Evolutionary conservation across 2,329 filamentous ascomycete genomes (phyloP).

Genomic region (Exophiala sp.): DNA sequence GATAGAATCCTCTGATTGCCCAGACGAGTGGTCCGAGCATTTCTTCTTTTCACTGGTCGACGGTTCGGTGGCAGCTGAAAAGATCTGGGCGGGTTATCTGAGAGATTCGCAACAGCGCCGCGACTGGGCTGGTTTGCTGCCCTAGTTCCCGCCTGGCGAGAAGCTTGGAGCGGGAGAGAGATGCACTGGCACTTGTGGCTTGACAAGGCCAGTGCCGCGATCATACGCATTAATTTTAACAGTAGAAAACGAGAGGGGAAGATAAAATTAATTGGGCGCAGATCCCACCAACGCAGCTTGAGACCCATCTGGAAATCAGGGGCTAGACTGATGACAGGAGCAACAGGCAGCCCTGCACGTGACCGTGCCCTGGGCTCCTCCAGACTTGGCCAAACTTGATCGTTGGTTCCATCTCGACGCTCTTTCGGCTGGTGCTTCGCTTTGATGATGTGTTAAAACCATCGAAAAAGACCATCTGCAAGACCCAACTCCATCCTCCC

Average conservation of each 20-base stretch:
- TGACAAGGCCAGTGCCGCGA: not conserved
- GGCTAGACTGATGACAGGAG: not conserved
- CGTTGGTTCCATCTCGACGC: not conserved
- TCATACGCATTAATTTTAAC: no score
- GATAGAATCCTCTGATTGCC: conserved; percentile 23
- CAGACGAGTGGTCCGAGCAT: conserved; percentile 9
- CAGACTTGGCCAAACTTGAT: not conserved
- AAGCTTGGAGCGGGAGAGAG: not conserved
- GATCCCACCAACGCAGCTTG: not conserved
- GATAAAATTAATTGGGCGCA: not conserved
- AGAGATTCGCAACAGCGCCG: not conserved
- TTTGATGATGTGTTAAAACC: conserved; percentile 9
- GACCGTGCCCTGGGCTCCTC: not conserved
- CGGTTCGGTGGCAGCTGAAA: not conserved
- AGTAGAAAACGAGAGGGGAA: no score
- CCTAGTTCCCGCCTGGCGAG: not conserved
- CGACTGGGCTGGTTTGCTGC: not conserved
- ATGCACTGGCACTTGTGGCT: not conserved
- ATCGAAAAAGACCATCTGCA: conserved; percentile 10
- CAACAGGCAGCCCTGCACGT: not conserved
- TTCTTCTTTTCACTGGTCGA: not conserved
- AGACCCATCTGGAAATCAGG: not conserved
- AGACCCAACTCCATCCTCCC: conserved; percentile 1
- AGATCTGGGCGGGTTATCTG: not conserved
- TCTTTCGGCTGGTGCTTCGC: conserved; percentile 3